Evolutionary conservation across 352 stramenopile species (phyloP).

Genomic region (Pythium coloratum): DNA sequence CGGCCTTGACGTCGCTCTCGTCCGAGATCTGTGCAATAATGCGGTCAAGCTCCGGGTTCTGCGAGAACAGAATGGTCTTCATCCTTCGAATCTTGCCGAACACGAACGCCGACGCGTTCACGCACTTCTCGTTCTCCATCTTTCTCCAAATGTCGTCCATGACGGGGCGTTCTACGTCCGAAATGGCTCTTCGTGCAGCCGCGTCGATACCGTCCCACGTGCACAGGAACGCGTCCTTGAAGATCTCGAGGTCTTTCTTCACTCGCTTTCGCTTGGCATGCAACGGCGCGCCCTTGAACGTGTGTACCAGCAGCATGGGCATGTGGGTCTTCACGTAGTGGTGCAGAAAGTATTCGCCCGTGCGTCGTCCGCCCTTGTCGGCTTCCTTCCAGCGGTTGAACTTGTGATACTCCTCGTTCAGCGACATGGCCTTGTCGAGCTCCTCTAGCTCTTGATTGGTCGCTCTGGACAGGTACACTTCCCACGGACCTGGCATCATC

Average conservation of each 20-base stretch:
- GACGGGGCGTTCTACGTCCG: constrained; percentile 66
- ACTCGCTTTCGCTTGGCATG: constrained; percentile 52
- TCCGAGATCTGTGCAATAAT: constrained; percentile 63
- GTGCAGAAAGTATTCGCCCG: constrained; percentile 80
- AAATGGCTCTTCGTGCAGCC: constrained; percentile 63
- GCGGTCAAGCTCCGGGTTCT: constrained; percentile 34
- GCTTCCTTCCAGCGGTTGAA: constrained; percentile 76
- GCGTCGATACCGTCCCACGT: constrained; percentile 78
- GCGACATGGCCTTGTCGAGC: constrained; percentile 55
- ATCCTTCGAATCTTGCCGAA: constrained; percentile 40
- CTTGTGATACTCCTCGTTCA: constrained; percentile 78
- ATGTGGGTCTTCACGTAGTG: constrained; percentile 85
- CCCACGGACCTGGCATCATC: constrained; percentile 78
- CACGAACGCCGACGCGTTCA: constrained; percentile 37
- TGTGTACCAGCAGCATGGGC: constrained; percentile 64
- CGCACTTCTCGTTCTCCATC: constrained; percentile 41
- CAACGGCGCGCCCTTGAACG: constrained; percentile 35
- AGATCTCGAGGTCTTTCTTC: constrained; percentile 58
- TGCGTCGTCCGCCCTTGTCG: constrained; percentile 65
- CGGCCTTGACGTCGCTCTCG: constrained; percentile 53
- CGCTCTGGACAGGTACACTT: constrained; percentile 73
- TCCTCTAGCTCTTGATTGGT: constrained; percentile 70
- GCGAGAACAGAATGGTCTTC: constrained; percentile 38
- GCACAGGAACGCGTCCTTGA: constrained; percentile 80
- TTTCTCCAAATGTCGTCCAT: constrained; percentile 78